Evolutionary conservation across 1,284 basidiomycete genomes (phyloP).

Genomic region (Singerocomus rubriflavus): DNA sequence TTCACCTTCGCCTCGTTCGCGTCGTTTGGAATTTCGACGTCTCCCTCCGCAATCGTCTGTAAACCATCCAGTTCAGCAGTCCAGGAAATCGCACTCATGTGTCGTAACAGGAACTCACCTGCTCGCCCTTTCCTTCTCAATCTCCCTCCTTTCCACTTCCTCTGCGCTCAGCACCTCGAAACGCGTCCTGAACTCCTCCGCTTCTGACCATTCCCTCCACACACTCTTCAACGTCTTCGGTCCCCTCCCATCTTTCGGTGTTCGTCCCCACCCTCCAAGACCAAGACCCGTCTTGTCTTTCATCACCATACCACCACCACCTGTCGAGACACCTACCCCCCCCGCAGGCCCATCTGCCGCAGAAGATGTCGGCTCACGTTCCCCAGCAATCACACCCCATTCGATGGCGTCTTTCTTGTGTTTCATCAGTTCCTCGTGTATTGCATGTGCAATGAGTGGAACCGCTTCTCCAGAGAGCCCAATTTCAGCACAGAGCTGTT

Average conservation of each 20-base stretch:
- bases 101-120: conserved; percentile 38
- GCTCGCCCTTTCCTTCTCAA: conserved; percentile 80
- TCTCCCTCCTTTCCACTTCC: conserved; percentile 85
- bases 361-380: conserved; percentile 34
- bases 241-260: conserved; percentile 69
- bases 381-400: conserved; percentile 78
- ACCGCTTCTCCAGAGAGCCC: conserved; percentile 86
- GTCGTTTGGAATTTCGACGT: conserved; percentile 72
- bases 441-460: conserved; percentile 86
- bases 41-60: conserved; percentile 66
- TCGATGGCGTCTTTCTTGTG: conserved; percentile 95
- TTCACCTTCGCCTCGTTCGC: conserved; percentile 42
- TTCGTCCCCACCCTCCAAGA: conserved; percentile 64
- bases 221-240: conserved; percentile 84
- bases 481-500: conserved; percentile 80
- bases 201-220: conserved; percentile 94
- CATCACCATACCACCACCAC: conserved; percentile 37
- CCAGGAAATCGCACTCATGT: neutral
- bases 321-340: conserved; percentile 27
- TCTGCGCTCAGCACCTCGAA: conserved; percentile 86
- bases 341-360: conserved; percentile 15
- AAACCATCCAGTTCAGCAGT: conserved; percentile 7
- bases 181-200: conserved; percentile 88
- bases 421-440: conserved; percentile 93
- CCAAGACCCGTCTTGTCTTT: conserved; percentile 80